Conservation (phyloP, 306 rosid genomes). For the Glycine latifolia region DNA sequence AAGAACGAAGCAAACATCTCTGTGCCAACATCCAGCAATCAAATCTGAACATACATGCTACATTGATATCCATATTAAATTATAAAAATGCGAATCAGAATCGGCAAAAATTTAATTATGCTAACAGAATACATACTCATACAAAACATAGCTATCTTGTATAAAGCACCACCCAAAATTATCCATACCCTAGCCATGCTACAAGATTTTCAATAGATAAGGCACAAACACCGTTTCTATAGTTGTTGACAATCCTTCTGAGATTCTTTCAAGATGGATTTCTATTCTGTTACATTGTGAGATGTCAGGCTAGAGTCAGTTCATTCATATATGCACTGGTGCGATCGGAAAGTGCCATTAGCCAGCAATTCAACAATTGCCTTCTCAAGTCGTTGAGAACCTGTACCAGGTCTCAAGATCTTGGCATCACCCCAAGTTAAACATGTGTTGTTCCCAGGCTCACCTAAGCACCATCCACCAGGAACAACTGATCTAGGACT, state of each 20-base stretch:
- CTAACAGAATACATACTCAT: conserved; percentile 33
- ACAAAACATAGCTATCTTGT: conserved; percentile 35
- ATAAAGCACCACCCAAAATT: conserved; percentile 37
- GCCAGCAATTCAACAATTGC: conserved; percentile 68
- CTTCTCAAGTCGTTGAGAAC: conserved; percentile 82
- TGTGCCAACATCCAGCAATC: conserved; percentile 1
- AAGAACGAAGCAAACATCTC: conserved; percentile 29
- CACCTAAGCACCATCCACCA: conserved; percentile 98
- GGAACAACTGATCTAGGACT: conserved; percentile 63
- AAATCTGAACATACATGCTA: conserved; percentile 34
- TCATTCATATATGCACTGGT: conserved; percentile 68
- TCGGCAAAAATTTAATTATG: conserved; percentile 36
- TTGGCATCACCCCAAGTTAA: conserved; percentile 93
- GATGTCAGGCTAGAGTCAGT: conserved; percentile 19
- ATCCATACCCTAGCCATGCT: conserved; percentile 9
- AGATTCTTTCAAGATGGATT: conserved; percentile 16
- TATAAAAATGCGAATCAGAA: conserved; percentile 32
- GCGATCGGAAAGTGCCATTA: conserved; percentile 64
- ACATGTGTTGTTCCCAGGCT: conserved; percentile 74
- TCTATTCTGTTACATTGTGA: conserved; percentile 32
- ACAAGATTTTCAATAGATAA: conserved; percentile 39
- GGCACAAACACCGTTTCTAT: conserved; percentile 36
- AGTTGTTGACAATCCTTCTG: conserved; percentile 25
- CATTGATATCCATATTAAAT: conserved; percentile 7
- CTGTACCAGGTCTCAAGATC: conserved; percentile 82